Base-by-base conservation (phyloP, 257 asterid species). In the Przewalskia tangutica region DNA sequence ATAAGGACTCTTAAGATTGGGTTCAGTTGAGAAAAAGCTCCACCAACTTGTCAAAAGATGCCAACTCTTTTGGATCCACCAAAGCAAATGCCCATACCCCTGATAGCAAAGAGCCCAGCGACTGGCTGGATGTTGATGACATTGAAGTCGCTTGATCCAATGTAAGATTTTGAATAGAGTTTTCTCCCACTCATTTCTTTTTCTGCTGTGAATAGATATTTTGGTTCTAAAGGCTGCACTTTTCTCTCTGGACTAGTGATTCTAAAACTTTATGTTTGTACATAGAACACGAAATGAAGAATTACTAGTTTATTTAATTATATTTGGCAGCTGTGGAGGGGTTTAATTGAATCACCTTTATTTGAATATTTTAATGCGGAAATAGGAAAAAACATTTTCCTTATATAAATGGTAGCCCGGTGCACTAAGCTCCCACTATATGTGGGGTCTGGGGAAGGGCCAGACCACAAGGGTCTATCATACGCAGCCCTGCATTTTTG, bases 1-100 rank as follows among this genome's bases (percentile, higher is more conserved):
- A 91, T 85, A 94, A 90, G 85, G 93, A 91, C 77, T 84, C 97
- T 2, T 89, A 86, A 76, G 97, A 93, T 40, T 95, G 99, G 96
- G 97, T 94, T 83, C 94, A 85, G 65, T 63, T 90, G 85, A 89
- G 90, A 48, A 91, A 91, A 82, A 85, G 89, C 82, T 86, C 89
- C 40, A 44, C 85, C 8, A 86, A 79, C 67, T 66, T 82, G 9
- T 82, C 86, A 5, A 82, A 53, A 18, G 78, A 83, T 56, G 32
- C 13, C 63, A 85, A 85, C 14, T 50, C 81, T n/a, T 7, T 18
- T 59, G 36, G 36, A 59, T 64, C 54, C 14, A 82, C 65, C 77
- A 81, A 82, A 80, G 86, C 58, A 81, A 84, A 50, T 80, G 81
- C 63, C 77, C 70, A 81, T 55, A 79, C 77, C 46, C 58, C 80